phyloP scores from a whole-genome alignment of 768 basidiomycete genomes.

The Stropharia rugosoannulata region DNA sequence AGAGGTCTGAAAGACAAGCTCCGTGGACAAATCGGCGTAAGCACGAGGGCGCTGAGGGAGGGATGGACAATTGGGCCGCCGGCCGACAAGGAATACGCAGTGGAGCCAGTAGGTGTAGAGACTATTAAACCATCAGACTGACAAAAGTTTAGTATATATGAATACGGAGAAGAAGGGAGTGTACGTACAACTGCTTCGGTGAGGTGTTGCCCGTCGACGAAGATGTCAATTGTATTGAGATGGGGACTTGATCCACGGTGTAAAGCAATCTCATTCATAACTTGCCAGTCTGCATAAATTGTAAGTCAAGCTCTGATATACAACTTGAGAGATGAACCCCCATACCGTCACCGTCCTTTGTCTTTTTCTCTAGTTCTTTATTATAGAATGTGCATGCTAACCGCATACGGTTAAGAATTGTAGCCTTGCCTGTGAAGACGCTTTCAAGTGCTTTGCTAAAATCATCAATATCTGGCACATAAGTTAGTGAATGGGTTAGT shows the following conservation, averaged over 20 bases:
- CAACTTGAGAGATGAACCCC: neutral
- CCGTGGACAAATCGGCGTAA: conserved; percentile 95
- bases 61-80: conserved; percentile 97
- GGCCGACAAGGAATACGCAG: conserved; percentile 93
- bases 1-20: conserved; percentile 91
- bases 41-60: conserved; percentile 81
- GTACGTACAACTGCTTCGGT: conserved; percentile 89
- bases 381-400: conserved; percentile 79
- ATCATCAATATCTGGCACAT: conserved; percentile 78
- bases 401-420: conserved; percentile 87
- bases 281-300: conserved; percentile 74
- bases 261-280: conserved; percentile 95
- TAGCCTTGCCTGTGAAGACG: conserved; percentile 77
- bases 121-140: conserved; percentile 94
- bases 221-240: conserved; percentile 91
- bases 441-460: conserved; percentile 78
- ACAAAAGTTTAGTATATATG: neutral
- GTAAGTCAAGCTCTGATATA: neutral
- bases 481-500: neutral
- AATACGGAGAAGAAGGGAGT: conserved; percentile 4
- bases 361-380: conserved; percentile 54
- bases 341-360: conserved; percentile 58
- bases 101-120: conserved; percentile 95
- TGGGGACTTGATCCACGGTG: conserved; percentile 92
- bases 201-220: conserved; percentile 90